These are phyloP conservation scores for Exophiala aquamarina DNA, from an alignment of 2,329 filamentous ascomycete species.

Conservation along the genomic window DNA sequence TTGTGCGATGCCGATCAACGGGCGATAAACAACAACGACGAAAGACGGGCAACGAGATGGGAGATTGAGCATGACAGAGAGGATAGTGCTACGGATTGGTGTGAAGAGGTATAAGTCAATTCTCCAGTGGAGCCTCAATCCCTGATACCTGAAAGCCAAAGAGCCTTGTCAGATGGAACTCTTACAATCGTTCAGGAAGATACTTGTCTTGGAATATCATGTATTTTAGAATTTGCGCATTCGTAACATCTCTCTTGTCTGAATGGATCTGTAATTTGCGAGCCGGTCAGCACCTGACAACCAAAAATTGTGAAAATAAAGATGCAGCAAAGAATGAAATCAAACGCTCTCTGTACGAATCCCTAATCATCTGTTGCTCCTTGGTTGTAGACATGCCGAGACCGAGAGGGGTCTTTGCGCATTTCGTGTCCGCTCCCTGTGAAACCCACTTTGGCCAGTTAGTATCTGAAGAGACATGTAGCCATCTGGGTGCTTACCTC, in stretches of 20 bases:
- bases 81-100: too few species aligned
- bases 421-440: slow-evolving; percentile 93
- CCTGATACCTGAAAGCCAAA: too few species aligned
- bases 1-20: too few species aligned
- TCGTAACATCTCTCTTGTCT: background rate
- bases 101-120: too few species aligned
- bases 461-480: slow-evolving; percentile 24
- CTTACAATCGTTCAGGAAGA: slow-evolving; percentile 13
- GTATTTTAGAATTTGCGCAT: slow-evolving; percentile 1
- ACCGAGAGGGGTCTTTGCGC: slow-evolving; percentile 84
- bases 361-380: slow-evolving; percentile 56
- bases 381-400: slow-evolving; percentile 80
- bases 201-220: slow-evolving; percentile 19
- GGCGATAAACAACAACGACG: too few species aligned
- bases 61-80: too few species aligned
- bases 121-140: too few species aligned
- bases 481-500: slow-evolving; percentile 62
- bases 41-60: too few species aligned
- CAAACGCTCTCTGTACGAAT: background rate
- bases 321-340: slow-evolving; percentile 1
- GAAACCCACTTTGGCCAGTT: slow-evolving; percentile 72
- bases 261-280: slow-evolving; percentile 19
- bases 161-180: slow-evolving; percentile 13
- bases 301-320: slow-evolving; percentile 13
- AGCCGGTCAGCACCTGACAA: slow-evolving; percentile 20